phyloP scores from a whole-genome alignment of 768 basidiomycete species.

The Pulveroboletus frians region DNA sequence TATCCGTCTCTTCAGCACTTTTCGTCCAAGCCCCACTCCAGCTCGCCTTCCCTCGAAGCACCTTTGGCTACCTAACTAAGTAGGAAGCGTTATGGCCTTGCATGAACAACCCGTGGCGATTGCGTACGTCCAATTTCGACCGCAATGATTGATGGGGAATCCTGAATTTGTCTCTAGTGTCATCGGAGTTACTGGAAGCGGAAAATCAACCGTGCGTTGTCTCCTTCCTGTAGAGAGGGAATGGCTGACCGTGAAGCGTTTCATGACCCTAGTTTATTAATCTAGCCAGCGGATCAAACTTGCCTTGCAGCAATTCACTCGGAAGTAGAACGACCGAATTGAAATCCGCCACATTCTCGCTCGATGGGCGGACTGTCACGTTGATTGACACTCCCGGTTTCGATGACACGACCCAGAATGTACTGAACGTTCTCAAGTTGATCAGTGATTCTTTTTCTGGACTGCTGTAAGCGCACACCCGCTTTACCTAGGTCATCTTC shows the following conservation, averaged over 20 bases:
- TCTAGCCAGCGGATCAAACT: constrained; percentile 41
- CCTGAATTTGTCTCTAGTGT: constrained; percentile 21
- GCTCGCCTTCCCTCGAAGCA: neutral
- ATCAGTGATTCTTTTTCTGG: constrained; percentile 34
- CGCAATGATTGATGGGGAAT: neutral
- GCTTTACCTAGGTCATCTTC: neutral
- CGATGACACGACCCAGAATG: constrained; percentile 43
- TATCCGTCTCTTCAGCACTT: neutral
- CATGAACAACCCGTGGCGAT: constrained; percentile 19
- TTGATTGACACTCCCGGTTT: constrained; percentile 60
- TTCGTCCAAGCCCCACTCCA: neutral
- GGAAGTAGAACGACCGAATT: constrained; percentile 42
- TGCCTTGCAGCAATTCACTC: constrained; percentile 36
- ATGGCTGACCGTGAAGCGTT: constrained; percentile 2
- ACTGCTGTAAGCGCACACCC: constrained; percentile 17
- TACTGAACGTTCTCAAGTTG: constrained; percentile 41
- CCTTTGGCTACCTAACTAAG: neutral
- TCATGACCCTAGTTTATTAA: constrained; percentile 41
- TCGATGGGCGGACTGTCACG: constrained; percentile 39
- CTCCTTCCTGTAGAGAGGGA: neutral
- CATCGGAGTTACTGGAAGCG: constrained; percentile 29
- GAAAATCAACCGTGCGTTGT: constrained; percentile 28
- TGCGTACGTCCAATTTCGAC: constrained; percentile 18
- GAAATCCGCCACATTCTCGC: constrained; percentile 37
- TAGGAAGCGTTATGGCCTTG: constrained; percentile 10